Evolutionary conservation across 2,329 filamentous ascomycete species (phyloP).

Genomic region (Trichoderma koningiopsis): DNA sequence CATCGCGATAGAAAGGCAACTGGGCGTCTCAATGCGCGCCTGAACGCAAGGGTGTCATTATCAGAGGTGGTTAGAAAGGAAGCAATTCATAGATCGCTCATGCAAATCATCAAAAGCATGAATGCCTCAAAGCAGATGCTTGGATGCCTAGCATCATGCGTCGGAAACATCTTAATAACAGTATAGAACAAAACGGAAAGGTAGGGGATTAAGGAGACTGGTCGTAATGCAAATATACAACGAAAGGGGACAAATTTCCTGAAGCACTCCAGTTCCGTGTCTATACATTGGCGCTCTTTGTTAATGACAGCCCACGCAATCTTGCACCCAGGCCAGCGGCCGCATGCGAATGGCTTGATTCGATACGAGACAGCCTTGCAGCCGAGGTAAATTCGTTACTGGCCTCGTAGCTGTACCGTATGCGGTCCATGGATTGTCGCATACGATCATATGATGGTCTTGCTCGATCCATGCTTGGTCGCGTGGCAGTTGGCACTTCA

Average conservation of each 20-base stretch:
- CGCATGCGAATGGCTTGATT: constrained; percentile 64
- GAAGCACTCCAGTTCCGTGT: constrained; percentile 22
- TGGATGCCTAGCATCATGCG: constrained; percentile 36
- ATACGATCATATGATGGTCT: constrained; percentile 88
- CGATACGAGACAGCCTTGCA: constrained; percentile 79
- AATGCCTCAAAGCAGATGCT: constrained; percentile 33
- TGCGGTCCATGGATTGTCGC: constrained; percentile 82
- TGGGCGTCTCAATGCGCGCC: constrained; percentile 1
- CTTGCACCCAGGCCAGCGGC: constrained; percentile 40
- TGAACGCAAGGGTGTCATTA: constrained; percentile 26
- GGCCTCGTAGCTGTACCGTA: constrained; percentile 80
- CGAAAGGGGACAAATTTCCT: constrained; percentile 16
- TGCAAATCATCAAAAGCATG: constrained; percentile 51
- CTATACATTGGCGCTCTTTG: constrained; percentile 45
- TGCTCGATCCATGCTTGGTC: constrained; percentile 66
- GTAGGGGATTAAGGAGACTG: constrained; percentile 17
- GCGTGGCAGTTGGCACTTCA: constrained; percentile 36
- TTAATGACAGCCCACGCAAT: constrained; percentile 48
- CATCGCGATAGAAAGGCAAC: background rate
- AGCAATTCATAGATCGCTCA: constrained; percentile 51
- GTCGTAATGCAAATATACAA: constrained; percentile 37
- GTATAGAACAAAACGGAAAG: background rate
- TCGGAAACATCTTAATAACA: background rate
- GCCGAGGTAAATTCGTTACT: constrained; percentile 91
- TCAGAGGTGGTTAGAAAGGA: constrained; percentile 29